Evolutionary conservation across 176 grass and related monocot genomes (phyloP), one percentile per base, ranked within the genome.

Genomic region (Zoysia japonica): DNA sequence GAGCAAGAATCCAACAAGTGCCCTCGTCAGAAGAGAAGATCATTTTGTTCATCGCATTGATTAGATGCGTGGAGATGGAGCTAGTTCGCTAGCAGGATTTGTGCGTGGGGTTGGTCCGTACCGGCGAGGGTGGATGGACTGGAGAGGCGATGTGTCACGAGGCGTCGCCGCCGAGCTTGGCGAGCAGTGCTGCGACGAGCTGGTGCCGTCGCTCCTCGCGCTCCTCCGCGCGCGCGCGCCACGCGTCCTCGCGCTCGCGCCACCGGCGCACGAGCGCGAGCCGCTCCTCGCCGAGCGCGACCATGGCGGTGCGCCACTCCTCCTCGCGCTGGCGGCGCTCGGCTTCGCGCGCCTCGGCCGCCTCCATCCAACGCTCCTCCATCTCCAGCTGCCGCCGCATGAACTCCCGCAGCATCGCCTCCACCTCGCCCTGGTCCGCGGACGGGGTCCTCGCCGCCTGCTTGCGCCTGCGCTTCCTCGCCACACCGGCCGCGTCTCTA

Each of bases 331-430:
- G 73, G 10, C 88, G 77, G 17, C 90, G 87, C 82, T 93, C 82
- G 16, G 84, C 82, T 76, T 93, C 96, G 38, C 92, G 87, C 47
- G 96, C 88, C 86, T 95, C 90, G 0, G 84, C 82, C 8, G 87
- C 86, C 88, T 91, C 90, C 69, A 93, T 67, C 96, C 96, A 99
- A 47, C 87, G 80, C 67, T 85, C 91, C 79, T 96, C 90, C 86
- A 92, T 95, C 86, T 99, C 90, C 75, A 74, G 45, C 88, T 95
- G 92, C 52, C 89, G 86, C 75, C 89, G 83, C 86, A 85, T 86
- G 80, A 96, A 95, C 78, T 94, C 90, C 68, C 81, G 85, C 55
- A 99, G 76, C 37, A 91, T 91, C 1, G 85, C 70, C 90, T 85
- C 89, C 16, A 93, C 83, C 78, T 93, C 91, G 72, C 68, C 84